Evolutionary conservation across 2,329 filamentous ascomycete genomes (phyloP).

Genomic region (Scleromitrula shiraiana): DNA sequence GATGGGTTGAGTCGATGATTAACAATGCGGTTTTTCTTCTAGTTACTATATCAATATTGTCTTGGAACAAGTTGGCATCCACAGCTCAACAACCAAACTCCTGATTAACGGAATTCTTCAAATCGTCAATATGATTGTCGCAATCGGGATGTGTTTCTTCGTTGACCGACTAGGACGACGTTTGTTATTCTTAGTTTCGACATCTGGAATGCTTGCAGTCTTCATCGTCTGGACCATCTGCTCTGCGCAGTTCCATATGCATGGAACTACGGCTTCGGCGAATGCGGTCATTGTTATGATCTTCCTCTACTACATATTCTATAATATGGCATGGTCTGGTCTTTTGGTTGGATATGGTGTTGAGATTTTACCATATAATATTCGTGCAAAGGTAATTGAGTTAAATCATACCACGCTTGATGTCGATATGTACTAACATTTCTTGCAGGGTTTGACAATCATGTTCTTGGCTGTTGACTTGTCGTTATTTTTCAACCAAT

Average conservation of each 20-base stretch:
- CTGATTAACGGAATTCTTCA: conserved; percentile 31
- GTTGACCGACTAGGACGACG: conserved; percentile 27
- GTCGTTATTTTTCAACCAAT: conserved; percentile 38
- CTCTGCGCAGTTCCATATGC: conserved; percentile 17
- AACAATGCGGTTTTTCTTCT: too few relatives aligned
- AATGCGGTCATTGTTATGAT: conserved; percentile 36
- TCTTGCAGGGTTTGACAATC: conserved; percentile 30
- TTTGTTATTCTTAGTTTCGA: conserved; percentile 20
- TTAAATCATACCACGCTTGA: not conserved
- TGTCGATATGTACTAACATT: not conserved
- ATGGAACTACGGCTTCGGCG: conserved; percentile 13
- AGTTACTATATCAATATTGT: conserved; percentile 31
- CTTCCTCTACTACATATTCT: conserved; percentile 41
- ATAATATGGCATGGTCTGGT: conserved; percentile 28
- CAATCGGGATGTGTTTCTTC: conserved; percentile 24
- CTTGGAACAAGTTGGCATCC: conserved; percentile 33
- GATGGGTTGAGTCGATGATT: too few relatives aligned
- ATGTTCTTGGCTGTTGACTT: conserved; percentile 38
- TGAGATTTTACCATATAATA: conserved; percentile 25
- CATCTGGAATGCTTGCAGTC: conserved; percentile 25
- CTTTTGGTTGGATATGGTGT: conserved; percentile 22
- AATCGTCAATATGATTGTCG: conserved; percentile 19
- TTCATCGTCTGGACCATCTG: conserved; percentile 27
- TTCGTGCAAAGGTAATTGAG: conserved; percentile 27
- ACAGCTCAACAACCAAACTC: conserved; percentile 28